Evolutionary conservation across 805 yeast species (phyloP).

Genomic region (Starmerella roubikii): DNA sequence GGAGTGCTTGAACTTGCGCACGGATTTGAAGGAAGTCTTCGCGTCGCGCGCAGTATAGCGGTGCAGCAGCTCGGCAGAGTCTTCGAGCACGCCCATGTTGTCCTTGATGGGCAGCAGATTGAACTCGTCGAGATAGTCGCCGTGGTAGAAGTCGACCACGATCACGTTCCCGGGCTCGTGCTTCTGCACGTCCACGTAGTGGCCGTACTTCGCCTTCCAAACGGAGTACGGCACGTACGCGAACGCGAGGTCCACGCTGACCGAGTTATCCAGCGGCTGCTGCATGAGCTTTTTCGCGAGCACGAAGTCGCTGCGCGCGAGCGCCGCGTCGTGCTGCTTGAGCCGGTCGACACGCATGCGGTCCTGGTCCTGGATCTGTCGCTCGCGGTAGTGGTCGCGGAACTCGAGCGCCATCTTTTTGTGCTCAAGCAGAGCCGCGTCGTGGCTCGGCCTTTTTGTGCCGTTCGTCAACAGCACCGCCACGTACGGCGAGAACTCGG

Average conservation of each 20-base stretch:
- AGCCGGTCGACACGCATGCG: slow-evolving; percentile 14
- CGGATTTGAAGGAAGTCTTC: slow-evolving; percentile 6
- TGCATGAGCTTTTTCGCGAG: slow-evolving; percentile 14
- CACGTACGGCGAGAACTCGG: slow-evolving; percentile 9
- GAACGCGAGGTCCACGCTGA: slow-evolving; percentile 15
- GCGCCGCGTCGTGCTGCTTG: slow-evolving; percentile 13
- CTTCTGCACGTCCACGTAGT: slow-evolving; percentile 5
- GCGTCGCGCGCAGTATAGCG: slow-evolving; percentile 6
- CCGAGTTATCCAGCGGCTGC: slow-evolving; percentile 14
- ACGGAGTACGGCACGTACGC: slow-evolving; percentile 11
- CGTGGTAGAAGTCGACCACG: slow-evolving; percentile 16
- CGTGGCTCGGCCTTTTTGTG: neutral
- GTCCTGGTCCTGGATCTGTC: slow-evolving; percentile 15
- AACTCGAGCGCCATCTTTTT: slow-evolving; percentile 6
- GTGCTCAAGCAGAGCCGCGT: slow-evolving; percentile 2
- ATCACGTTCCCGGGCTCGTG: slow-evolving; percentile 15
- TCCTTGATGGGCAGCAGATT: slow-evolving; percentile 8
- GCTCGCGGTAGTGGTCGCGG: slow-evolving; percentile 11
- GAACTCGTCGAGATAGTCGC: slow-evolving; percentile 14
- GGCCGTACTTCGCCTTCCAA: slow-evolving; percentile 10
- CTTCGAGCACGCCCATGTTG: slow-evolving; percentile 8
- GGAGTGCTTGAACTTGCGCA: slow-evolving; percentile 7
- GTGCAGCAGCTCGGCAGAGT: slow-evolving; percentile 7
- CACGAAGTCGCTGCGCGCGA: slow-evolving; percentile 7
- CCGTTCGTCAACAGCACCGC: slow-evolving; percentile 9